Evolutionary conservation across 2,329 filamentous ascomycete genomes (phyloP), one percentile per base, ranked within the genome.

Genomic region (Phialophora expanda): DNA sequence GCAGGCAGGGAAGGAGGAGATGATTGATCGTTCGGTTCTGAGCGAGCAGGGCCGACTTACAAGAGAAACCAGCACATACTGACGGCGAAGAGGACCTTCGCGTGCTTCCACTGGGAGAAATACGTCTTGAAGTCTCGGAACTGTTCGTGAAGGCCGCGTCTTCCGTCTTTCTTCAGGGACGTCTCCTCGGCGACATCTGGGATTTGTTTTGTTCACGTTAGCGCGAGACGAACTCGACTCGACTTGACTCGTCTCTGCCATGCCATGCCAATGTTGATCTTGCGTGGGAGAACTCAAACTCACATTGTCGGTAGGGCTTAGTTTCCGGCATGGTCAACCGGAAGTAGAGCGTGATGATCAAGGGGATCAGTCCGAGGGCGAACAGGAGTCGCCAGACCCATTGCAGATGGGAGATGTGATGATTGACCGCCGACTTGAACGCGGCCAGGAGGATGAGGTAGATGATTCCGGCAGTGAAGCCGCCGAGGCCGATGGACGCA

Each of bases 31-130:
- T 24, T 24, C 24, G 24, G 2, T 24, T 24, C 24, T 24, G 24
- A 24, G 24, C 24, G 24, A 24, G 24, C 24, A 24, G 24, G 24
- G n/a, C 26, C 9, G 32, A 44, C 65, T 58, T 41, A 67, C 65
- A 76, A 71, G 32, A 76, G 68, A 41, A 77, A 77, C 75, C 75
- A 77, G 24, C 72, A 71, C 24, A 67, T 68, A 11, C 74, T 71
- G 9, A 75, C 76, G 38, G 72, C 75, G 32, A 78, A 73, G 20
- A 78, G 71, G 14, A 73, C 71, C 51, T 75, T 75, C n/a, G 74
- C 71, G 56, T 77, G 74, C 58, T 70, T 71, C 75, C 74, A 75
- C 53, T 76, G 64, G 22, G 70, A 65, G 58, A 75, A 76, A 66
- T 77, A 75, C 5, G 72, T 70, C 26, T 70, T 66, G 58, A 77